A percentile compares a stretch with the other conserved stretches of the same genome.
Conservation (phyloP, 2,329 filamentous ascomycete genomes). For the Pseudonectria buxi region DNA sequence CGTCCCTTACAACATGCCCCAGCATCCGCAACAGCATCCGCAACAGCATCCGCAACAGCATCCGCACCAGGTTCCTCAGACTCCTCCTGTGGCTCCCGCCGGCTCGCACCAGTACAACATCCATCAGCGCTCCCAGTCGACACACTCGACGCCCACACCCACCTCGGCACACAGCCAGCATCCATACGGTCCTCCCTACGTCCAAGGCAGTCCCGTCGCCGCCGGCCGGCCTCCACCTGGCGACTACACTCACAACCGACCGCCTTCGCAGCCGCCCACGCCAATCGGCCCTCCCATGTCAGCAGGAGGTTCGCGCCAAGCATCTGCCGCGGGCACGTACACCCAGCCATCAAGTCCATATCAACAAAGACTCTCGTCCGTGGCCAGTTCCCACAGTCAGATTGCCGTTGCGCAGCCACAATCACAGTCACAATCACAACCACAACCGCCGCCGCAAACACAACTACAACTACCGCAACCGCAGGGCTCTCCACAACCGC, state of each 20-base stretch:
- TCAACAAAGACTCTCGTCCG: constrained; percentile 40
- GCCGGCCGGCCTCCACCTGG: constrained; percentile 36
- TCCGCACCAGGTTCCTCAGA: constrained; percentile 37
- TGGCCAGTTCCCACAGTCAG: constrained; percentile 17
- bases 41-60: constrained; percentile 31
- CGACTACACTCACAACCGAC: constrained; percentile 33
- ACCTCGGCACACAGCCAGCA: constrained; percentile 56
- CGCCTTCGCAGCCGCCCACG: constrained; percentile 48
- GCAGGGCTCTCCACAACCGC: constrained; percentile 30
- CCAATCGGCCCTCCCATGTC: constrained; percentile 46
- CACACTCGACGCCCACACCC: constrained; percentile 54
- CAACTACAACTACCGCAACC: constrained; percentile 24
- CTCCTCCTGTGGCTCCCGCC: constrained; percentile 41
- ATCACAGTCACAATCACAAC: constrained; percentile 27
- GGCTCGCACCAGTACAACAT: constrained; percentile 29
- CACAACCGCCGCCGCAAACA: constrained; percentile 25
- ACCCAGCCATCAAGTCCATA: constrained; percentile 53
- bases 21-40: constrained; percentile 31
- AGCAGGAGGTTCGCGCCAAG: constrained; percentile 34
- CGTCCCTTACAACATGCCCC: too few species aligned
- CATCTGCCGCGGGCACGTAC: constrained; percentile 34
- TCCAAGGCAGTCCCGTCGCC: constrained; percentile 47
- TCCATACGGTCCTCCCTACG: constrained; percentile 43
- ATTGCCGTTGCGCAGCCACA: constrained; percentile 18
- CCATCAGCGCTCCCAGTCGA: constrained; percentile 49